Evolutionary conservation across 331 rosid species (phyloP).

Genomic region (Pyracantha coccinea): DNA sequence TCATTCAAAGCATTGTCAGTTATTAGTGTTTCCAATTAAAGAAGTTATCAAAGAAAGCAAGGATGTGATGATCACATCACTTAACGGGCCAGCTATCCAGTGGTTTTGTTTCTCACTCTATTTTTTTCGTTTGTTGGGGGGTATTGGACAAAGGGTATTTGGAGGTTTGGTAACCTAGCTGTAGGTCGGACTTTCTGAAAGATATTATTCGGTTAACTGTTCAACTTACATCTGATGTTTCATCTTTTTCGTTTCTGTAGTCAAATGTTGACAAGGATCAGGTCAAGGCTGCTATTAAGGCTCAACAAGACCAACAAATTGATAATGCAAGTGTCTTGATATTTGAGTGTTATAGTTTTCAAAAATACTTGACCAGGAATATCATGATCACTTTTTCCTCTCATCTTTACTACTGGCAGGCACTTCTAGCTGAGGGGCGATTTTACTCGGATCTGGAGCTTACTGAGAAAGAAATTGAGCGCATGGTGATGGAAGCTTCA

Average conservation of each 20-base stretch:
- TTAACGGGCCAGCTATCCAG: background rate
- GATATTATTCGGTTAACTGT: background rate
- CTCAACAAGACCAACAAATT: constrained; percentile 86
- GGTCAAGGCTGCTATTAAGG: constrained; percentile 92
- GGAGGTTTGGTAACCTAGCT: background rate
- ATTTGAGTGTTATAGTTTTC: background rate
- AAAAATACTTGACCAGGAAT: background rate
- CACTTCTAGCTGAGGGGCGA: constrained; percentile 91
- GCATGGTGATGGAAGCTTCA: constrained; percentile 84
- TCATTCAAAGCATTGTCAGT: background rate
- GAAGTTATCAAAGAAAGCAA: background rate
- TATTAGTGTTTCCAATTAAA: background rate
- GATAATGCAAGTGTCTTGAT: constrained; percentile 60
- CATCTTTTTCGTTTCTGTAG: constrained; percentile 39
- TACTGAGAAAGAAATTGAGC: constrained; percentile 95
- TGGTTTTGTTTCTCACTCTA: background rate
- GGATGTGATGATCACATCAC: background rate
- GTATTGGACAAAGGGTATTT: background rate
- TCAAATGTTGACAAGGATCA: constrained; percentile 78
- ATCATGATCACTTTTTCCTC: background rate
- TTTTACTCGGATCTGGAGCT: constrained; percentile 94
- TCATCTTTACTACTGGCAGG: constrained; percentile 34
- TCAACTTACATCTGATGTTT: constrained; percentile 12
- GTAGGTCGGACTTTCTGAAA: too few relatives aligned
- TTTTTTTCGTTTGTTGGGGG: background rate